Evolutionary conservation across 495 filamentous ascomycete genomes (phyloP).

Genomic region (Daldinia bambusicola): DNA sequence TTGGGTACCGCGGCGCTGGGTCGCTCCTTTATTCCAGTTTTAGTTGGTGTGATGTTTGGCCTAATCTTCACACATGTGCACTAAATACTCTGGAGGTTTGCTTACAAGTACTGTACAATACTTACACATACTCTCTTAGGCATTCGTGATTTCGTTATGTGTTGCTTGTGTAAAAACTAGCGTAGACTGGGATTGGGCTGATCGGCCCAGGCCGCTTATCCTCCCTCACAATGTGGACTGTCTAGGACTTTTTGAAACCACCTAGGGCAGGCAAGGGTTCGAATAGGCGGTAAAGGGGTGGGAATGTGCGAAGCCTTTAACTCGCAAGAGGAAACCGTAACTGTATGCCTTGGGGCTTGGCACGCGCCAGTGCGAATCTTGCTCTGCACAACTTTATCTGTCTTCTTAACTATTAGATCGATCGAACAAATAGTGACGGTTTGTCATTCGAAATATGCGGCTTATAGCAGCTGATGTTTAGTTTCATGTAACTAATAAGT

Average conservation of each 20-base stretch:
- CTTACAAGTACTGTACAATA: conserved; percentile 28
- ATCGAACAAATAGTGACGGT: conserved; percentile 7
- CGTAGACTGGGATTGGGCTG: conserved; percentile 11
- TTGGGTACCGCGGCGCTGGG: conserved; percentile 38
- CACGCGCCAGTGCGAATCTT: not conserved
- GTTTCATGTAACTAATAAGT: no score
- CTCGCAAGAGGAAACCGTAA: not conserved
- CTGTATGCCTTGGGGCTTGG: not conserved
- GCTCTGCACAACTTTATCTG: conserved; percentile 10
- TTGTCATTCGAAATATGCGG: conserved; percentile 30
- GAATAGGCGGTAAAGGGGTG: conserved; percentile 2
- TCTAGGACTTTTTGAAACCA: not conserved
- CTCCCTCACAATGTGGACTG: conserved; percentile 3
- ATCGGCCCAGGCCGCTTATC: not conserved
- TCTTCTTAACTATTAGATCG: conserved; percentile 16
- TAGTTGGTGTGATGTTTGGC: not conserved
- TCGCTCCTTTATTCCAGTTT: conserved; percentile 22
- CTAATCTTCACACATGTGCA: not conserved
- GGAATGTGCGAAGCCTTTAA: conserved; percentile 4
- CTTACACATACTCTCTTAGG: conserved; percentile 3
- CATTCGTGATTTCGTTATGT: conserved; percentile 8
- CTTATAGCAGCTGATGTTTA: conserved; percentile 31
- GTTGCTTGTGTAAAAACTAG: conserved; percentile 5
- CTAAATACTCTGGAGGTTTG: not conserved
- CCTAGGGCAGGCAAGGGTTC: conserved; percentile 4